Evolutionary conservation across 192 early-diverging fungal genomes (phyloP).

Genomic region (Gryganskiella cystojenkinii): DNA sequence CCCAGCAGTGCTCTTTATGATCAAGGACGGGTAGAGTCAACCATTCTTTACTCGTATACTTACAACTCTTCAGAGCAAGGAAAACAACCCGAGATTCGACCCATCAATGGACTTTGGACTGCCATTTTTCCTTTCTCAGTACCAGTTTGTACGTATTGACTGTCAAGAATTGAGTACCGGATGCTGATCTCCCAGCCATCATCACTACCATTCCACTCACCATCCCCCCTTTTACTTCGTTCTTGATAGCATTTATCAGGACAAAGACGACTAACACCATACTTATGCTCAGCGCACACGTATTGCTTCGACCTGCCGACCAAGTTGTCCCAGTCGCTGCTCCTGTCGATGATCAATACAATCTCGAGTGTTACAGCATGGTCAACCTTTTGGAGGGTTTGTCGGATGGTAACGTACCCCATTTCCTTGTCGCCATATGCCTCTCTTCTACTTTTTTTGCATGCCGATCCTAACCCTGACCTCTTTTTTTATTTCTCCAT

Average conservation of each 20-base stretch:
- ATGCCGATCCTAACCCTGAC: background rate
- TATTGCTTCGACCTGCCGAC: constrained; percentile 34
- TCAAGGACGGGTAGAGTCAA: constrained; percentile 45
- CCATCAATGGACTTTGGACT: constrained; percentile 55
- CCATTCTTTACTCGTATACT: constrained; percentile 58
- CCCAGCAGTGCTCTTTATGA: constrained; percentile 20
- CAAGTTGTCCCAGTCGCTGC: constrained; percentile 28
- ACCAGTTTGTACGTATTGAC: constrained; percentile 70
- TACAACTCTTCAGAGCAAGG: constrained; percentile 59
- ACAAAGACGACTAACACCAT: constrained; percentile 52
- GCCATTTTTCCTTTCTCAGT: constrained; percentile 62
- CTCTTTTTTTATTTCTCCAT: background rate
- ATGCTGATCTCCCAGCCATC: background rate
- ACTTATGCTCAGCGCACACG: constrained; percentile 51
- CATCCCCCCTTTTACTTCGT: background rate
- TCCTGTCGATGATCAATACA: constrained; percentile 57
- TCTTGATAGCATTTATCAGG: constrained; percentile 47
- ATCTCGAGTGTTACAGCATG: constrained; percentile 61
- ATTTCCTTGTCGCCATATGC: too few species aligned
- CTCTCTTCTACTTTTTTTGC: background rate
- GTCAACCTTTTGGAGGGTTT: constrained; percentile 64
- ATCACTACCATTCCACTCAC: background rate
- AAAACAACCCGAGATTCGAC: constrained; percentile 43
- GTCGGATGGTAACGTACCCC: constrained; percentile 63
- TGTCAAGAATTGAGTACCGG: background rate